These are phyloP conservation scores for Cryptococcus floricola DNA, from an alignment of 1,284 basidiomycete genomes.

Conservation along the genomic window DNA sequence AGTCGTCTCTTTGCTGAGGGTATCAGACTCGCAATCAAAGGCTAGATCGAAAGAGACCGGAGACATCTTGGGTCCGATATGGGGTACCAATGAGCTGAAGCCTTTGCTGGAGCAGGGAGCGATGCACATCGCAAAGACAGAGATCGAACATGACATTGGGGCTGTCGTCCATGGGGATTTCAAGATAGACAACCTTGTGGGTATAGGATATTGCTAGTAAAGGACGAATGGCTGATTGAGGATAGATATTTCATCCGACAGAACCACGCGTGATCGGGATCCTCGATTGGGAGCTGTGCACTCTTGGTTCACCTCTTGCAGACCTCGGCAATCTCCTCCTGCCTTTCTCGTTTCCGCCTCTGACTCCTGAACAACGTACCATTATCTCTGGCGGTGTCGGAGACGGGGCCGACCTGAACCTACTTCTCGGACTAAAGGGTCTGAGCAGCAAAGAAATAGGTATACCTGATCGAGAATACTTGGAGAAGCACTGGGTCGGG, in stretches of 20 bases:
- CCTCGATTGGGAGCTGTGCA: conserved; percentile 94
- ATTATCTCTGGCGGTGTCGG: not conserved
- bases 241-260: conserved; percentile 78
- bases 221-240: not conserved
- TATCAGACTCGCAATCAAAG: conserved; percentile 70
- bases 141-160: conserved; percentile 60
- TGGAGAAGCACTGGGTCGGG: conserved; percentile 56
- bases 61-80: conserved; percentile 38
- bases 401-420: conserved; percentile 30
- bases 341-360: conserved; percentile 68
- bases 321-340: conserved; percentile 86
- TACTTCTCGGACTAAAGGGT: conserved; percentile 61
- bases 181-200: conserved; percentile 82
- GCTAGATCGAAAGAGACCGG: conserved; percentile 55
- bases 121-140: conserved; percentile 67
- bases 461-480: conserved; percentile 61
- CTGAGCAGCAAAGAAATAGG: conserved; percentile 56
- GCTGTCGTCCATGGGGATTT: conserved; percentile 84
- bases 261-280: conserved; percentile 91
- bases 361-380: conserved; percentile 12
- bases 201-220: not conserved
- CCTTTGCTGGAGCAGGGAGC: conserved; percentile 62
- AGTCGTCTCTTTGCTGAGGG: conserved; percentile 73
- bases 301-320: conserved; percentile 82
- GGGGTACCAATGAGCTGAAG: conserved; percentile 67